Percentiles rank a stretch among this genome's conserved stretches.
Evolutionary conservation across 2,329 filamentous ascomycete species (phyloP).

Genomic region (Trichoderma asperellum): DNA sequence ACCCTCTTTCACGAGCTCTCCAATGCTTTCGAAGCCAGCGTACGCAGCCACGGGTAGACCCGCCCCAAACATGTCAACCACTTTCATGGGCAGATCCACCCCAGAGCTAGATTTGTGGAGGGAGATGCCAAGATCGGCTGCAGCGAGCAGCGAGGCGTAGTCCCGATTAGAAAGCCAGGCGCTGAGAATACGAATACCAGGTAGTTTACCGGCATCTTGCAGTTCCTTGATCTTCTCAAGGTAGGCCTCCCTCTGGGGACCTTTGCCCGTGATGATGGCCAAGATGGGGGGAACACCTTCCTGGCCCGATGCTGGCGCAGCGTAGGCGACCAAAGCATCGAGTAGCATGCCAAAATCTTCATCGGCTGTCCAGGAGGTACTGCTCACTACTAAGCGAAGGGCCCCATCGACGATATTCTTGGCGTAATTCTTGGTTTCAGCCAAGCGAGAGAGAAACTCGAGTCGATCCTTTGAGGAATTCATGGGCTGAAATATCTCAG

Average conservation of each 20-base stretch:
- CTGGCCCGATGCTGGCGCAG: conserved; percentile 52
- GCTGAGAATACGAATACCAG: conserved; percentile 72
- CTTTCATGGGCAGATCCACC: conserved; percentile 97
- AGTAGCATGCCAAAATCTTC: conserved; percentile 92
- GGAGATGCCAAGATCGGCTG: conserved; percentile 87
- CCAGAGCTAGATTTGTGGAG: conserved; percentile 93
- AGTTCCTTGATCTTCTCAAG: conserved; percentile 66
- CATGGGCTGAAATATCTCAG: conserved; percentile 77
- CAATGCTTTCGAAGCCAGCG: conserved; percentile 82
- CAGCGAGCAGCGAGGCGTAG: conserved; percentile 82
- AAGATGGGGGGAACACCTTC: conserved; percentile 66
- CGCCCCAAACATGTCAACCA: conserved; percentile 98
- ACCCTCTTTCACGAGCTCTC: conserved; percentile 86
- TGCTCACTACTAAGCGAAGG: conserved; percentile 79
- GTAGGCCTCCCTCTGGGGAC: conserved; percentile 80
- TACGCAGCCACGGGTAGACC: conserved; percentile 90
- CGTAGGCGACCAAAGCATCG: conserved; percentile 78
- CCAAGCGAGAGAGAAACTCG: conserved; percentile 66
- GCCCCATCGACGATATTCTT: conserved; percentile 60
- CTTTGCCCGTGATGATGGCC: conserved; percentile 92
- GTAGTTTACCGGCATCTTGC: conserved; percentile 63
- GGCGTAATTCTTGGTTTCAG: conserved; percentile 65
- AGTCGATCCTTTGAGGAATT: conserved; percentile 50
- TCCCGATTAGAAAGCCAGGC: conserved; percentile 84
- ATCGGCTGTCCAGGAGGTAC: conserved; percentile 96